Evolutionary conservation across 2,329 filamentous ascomycete genomes (phyloP).

Genomic region (Chaetoscypha palmicola): DNA sequence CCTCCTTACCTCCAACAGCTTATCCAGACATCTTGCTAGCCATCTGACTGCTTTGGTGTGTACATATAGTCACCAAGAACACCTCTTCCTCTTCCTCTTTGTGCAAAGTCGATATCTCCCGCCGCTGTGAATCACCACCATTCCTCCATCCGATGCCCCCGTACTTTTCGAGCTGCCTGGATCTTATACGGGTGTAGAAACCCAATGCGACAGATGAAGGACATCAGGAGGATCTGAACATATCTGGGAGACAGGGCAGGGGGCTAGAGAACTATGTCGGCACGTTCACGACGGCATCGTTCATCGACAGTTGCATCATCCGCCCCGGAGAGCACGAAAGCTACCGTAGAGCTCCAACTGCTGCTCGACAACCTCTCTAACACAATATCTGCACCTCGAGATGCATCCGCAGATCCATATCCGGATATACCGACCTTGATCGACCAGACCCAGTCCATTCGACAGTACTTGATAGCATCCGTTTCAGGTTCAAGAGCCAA

Average conservation of each 20-base stretch:
- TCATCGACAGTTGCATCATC: slow-evolving; percentile 57
- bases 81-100: not conserved
- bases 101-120: no score
- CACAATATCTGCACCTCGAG: slow-evolving; percentile 19
- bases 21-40: not conserved
- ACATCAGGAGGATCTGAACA: slow-evolving; percentile 15
- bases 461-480: slow-evolving; percentile 35
- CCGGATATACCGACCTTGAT: slow-evolving; percentile 31
- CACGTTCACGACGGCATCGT: slow-evolving; percentile 50
- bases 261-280: slow-evolving; percentile 40
- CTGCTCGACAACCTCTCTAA: slow-evolving; percentile 43
- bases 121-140: not conserved
- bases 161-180: slow-evolving; percentile 15
- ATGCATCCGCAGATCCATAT: slow-evolving; percentile 18
- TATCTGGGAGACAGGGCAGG: slow-evolving; percentile 26
- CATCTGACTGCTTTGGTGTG: not conserved
- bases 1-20: not conserved
- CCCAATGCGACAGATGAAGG: slow-evolving; percentile 22
- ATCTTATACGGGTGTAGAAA: slow-evolving; percentile 14
- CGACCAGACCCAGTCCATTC: slow-evolving; percentile 26
- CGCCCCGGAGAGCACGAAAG: slow-evolving; percentile 49
- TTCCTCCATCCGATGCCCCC: slow-evolving; percentile 18
- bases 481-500: slow-evolving; percentile 46
- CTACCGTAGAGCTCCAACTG: slow-evolving; percentile 49
- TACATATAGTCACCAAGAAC: not conserved